These are phyloP conservation scores for Passiflora organensis DNA, from an alignment of 345 rosid species.

Conservation along the genomic window DNA sequence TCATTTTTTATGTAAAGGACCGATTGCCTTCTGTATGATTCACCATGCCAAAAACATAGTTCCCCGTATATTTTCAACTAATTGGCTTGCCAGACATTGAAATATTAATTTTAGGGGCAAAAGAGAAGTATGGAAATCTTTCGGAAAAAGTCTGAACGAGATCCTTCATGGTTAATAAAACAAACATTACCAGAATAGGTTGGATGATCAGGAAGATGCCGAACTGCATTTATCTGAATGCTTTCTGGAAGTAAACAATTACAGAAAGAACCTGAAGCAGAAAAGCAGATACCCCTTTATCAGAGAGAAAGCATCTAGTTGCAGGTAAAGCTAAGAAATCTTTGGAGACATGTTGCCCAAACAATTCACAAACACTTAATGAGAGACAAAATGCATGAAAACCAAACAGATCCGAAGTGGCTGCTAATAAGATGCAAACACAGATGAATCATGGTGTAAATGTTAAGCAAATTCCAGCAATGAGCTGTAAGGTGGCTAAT, in stretches of 20 bases:
- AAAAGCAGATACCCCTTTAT: slow-evolving; percentile 10
- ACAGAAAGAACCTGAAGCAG: slow-evolving; percentile 85
- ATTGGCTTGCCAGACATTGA: not conserved
- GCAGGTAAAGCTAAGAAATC: not conserved
- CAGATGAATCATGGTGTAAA: not conserved
- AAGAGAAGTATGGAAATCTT: not conserved
- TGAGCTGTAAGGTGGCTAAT: not conserved
- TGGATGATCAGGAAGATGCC: slow-evolving; percentile 71
- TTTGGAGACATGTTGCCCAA: not conserved
- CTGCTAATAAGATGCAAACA: not conserved
- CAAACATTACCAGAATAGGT: slow-evolving; percentile 57
- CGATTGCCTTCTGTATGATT: not conserved
- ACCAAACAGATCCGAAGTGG: not conserved
- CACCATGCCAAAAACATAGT: not conserved
- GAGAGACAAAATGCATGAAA: not conserved
- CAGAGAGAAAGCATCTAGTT: slow-evolving; percentile 10
- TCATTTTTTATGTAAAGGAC: not conserved
- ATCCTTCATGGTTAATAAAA: not conserved
- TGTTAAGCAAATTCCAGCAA: not conserved
- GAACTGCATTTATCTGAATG: slow-evolving; percentile 72
- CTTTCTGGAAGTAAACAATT: slow-evolving; percentile 87
- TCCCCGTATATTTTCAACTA: not conserved
- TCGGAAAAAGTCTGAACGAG: not conserved
- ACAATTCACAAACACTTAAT: too few species aligned
- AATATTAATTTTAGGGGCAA: too few species aligned